Base-by-base conservation (phyloP, 257 asterid genomes). In the Apocynum venetum region DNA sequence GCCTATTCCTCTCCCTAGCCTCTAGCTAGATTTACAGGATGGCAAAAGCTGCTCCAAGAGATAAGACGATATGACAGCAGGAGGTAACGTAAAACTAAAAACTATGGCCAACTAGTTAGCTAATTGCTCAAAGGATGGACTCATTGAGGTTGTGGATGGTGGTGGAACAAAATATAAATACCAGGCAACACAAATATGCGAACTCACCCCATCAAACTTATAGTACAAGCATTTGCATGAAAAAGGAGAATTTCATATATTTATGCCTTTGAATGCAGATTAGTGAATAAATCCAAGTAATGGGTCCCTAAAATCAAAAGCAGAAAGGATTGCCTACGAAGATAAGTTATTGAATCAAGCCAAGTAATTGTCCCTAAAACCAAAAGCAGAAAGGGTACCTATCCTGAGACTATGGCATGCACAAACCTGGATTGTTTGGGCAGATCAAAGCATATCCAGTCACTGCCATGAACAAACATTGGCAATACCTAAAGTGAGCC, bases 391-490 rank as follows among this genome's bases (percentile, higher is more conserved):
- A 81, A 76, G 80, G 73, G 65, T 41, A 78, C 76, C 47, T 40
- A 46, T 53, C 71, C 31, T 36, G 64, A 75, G 46, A 52, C 46
- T 47, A 77, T 55, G 59, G 69, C 79, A 75, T 36, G 25, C 20
- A 79, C 44, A 81, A 76, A 89, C 97, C 94, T 79, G 94, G 93
- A 84, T 84, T 89, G 76, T 96, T 88, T 66, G 97, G 97, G 76
- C 97, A 96, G 76, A 95, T 90, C 78, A 93, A 82, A 79, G 98
- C 98, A 73, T 88, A 92, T 17, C 91, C 80, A 80, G 90, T 85
- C 78, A 93, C 89, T 76, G 90, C 96, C 65, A 90, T 93, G 82
- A 94, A 82, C 57, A 88, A 68, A 73, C 94, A 74, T 78, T 81
- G 86, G 91, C 85, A 83, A 95, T 86, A 64, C 83, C 82, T 80